These are phyloP conservation scores for Fusarium goolgardi DNA, from an alignment of 2,329 filamentous ascomycete genomes.

Conservation along the genomic window DNA sequence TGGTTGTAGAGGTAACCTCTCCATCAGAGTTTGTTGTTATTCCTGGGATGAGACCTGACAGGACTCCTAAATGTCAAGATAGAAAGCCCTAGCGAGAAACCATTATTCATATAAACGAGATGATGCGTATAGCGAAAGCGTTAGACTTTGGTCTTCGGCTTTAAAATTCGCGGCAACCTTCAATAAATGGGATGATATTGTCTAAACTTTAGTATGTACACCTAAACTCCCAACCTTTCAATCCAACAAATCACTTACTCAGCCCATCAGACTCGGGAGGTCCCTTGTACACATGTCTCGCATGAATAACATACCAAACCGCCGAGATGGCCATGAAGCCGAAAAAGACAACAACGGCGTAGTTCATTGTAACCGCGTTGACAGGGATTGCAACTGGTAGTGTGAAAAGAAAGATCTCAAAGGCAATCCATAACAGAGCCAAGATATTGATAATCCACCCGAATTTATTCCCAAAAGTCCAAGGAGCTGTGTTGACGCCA, in stretches of 20 bases:
- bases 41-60: not conserved
- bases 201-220: not conserved
- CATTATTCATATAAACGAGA: not conserved
- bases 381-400: constrained; percentile 75
- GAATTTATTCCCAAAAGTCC: constrained; percentile 71
- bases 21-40: not conserved
- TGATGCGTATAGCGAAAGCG: no score
- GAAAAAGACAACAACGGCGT: constrained; percentile 74
- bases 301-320: constrained; percentile 70
- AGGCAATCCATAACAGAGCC: constrained; percentile 74
- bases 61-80: not conserved
- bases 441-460: constrained; percentile 75
- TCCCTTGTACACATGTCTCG: constrained; percentile 44
- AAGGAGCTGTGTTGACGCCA: constrained; percentile 71
- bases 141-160: no score
- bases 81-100: not conserved
- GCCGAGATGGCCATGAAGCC: constrained; percentile 70
- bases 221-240: not conserved
- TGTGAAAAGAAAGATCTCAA: constrained; percentile 80
- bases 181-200: not conserved
- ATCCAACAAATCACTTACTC: not conserved
- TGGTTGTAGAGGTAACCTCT: not conserved
- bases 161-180: no score
- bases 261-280: constrained; percentile 42
- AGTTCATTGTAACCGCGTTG: constrained; percentile 70